phyloP scores from a whole-genome alignment of 176 grass and related monocot species.

The Oryza coarctata region DNA sequence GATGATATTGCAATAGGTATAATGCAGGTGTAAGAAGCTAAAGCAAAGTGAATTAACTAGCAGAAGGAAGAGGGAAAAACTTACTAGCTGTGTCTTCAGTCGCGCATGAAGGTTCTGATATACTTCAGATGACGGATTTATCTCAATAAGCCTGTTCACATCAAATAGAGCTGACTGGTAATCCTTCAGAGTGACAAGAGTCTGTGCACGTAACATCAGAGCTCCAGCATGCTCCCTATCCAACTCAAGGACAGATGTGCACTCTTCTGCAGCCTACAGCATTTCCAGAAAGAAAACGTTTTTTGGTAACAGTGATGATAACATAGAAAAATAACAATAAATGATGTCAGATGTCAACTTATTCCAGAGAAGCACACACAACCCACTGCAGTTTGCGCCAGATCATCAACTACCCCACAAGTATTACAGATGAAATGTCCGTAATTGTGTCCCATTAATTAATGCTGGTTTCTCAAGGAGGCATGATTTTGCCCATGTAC shows the following conservation, averaged over 20 bases:
- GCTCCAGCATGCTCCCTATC: slow-evolving; percentile 85
- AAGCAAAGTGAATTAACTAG: not conserved
- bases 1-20: not conserved
- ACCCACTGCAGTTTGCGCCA: not conserved
- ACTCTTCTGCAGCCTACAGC: slow-evolving; percentile 84
- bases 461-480: not conserved
- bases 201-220: slow-evolving; percentile 93
- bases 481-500: not conserved
- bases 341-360: not conserved
- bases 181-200: slow-evolving; percentile 85
- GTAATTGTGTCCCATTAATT: not conserved
- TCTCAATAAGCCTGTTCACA: slow-evolving; percentile 81
- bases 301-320: not conserved
- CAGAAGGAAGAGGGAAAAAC: slow-evolving; percentile 4
- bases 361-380: slow-evolving; percentile 9
- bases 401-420: not conserved
- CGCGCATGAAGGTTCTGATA: slow-evolving; percentile 77
- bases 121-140: slow-evolving; percentile 87
- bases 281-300: slow-evolving; percentile 16
- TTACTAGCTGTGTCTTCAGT: slow-evolving; percentile 90
- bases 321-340: slow-evolving; percentile 19
- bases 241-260: slow-evolving; percentile 92
- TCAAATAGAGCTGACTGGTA: slow-evolving; percentile 98
- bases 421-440: not conserved
- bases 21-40: slow-evolving; percentile 1